Base-by-base conservation (phyloP, 2,329 filamentous ascomycete species). In the Byssothecium circinans region DNA sequence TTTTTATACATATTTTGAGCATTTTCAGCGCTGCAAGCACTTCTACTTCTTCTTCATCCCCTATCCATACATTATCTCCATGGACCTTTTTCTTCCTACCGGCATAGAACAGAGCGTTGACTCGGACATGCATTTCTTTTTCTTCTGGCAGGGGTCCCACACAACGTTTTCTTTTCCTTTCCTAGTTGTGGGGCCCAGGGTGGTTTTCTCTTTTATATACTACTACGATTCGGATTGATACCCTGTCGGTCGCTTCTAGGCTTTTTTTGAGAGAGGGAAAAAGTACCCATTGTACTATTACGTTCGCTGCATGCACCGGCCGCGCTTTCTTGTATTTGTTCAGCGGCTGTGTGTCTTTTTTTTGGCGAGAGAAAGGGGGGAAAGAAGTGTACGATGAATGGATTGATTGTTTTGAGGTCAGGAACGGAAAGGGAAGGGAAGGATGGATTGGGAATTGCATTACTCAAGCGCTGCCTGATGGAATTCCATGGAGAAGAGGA, bases 11-110 rank as follows among this genome's bases (percentile, higher is more conserved):
- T 32, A 61, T 55, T 48, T 58, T 57, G 53, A 67, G 65, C 64
- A 69, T 69, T 69, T 58, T 47, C 59, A 68, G 66, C 64, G 63
- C 57, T 65, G 61, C 62, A 61, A 60, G 48, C 55, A 35, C 23
- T 25, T 25, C 23, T 25, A n/a, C n/a, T n/a, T n/a, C n/a, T n/a
- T n/a, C n/a, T n/a, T n/a, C n/a, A n/a, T n/a, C n/a, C n/a, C n/a
- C 20, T 27, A 42, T 22, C 37, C 39, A 34, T 51, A 56, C 56
- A 32, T 32, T 41, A 17, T 39, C 29, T 12, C 29, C 14, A 15
- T 22, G 11, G 52, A 42, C 43, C 58, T 60, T 43, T 36, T 50
- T 43, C 36, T 50, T 50, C 33, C 41, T 49, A 53, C 49, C 40
- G 46, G 43, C 35, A 45, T 50, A 67, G 64, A 64, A 25, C 39